These are phyloP conservation scores for Dryadomyces quercivorus DNA, from an alignment of 2,329 filamentous ascomycete genomes.

Conservation along the genomic window DNA sequence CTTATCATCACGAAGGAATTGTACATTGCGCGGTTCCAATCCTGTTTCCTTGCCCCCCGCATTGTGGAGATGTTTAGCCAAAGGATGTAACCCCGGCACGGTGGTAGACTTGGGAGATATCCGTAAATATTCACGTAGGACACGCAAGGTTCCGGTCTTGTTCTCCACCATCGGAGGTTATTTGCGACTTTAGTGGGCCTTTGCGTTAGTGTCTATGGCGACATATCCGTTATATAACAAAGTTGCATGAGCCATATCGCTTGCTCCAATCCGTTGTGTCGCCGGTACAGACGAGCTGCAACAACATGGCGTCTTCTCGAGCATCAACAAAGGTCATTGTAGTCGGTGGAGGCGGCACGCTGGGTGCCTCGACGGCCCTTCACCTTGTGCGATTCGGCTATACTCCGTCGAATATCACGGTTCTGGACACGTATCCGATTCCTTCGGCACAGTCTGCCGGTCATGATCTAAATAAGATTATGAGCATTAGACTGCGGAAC, in stretches of 20 bases:
- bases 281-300: neutral
- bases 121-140: no score
- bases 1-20: no score
- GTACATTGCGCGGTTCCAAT: no score
- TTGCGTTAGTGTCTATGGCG: no score
- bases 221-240: neutral
- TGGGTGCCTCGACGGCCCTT: conserved; percentile 32
- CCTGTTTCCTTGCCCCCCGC: no score
- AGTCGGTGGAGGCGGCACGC: conserved; percentile 5
- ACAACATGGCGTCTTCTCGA: neutral
- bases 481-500: conserved; percentile 24
- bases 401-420: conserved; percentile 28
- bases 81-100: neutral
- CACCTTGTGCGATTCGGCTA: conserved; percentile 31
- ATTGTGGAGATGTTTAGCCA: neutral
- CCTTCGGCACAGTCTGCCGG: conserved; percentile 33
- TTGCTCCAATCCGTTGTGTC: neutral
- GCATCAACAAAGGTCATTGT: conserved; percentile 1
- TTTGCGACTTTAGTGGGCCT: no score
- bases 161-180: no score
- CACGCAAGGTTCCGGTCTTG: no score
- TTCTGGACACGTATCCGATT: conserved; percentile 32
- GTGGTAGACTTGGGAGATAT: neutral
- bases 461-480: conserved; percentile 35
- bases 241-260: neutral